These are phyloP conservation scores for Polyporus tsugae DNA, from an alignment of 1,284 basidiomycete species.

Conservation along the genomic window DNA sequence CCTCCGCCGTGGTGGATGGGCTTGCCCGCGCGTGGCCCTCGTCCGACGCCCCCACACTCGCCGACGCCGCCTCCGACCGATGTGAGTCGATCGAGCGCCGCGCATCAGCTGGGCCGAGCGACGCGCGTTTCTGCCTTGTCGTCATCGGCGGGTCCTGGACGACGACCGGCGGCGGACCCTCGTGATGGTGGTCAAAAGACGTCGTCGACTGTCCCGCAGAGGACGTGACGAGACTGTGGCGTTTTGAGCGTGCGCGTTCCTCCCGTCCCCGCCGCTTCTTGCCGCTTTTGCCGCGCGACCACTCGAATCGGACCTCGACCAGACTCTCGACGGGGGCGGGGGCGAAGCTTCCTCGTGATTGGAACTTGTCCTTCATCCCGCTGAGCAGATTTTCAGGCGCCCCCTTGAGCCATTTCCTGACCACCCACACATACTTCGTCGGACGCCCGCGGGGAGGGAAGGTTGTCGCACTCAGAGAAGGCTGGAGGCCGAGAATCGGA, in stretches of 20 bases:
- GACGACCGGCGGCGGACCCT: conserved; percentile 13
- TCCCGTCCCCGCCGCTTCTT: conserved; percentile 41
- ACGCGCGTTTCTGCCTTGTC: conserved; percentile 30
- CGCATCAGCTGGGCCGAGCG: conserved; percentile 7
- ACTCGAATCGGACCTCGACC: conserved; percentile 79
- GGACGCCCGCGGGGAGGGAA: conserved; percentile 55
- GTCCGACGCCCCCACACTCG: conserved; percentile 32
- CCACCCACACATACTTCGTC: conserved; percentile 83
- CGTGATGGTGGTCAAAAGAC: conserved; percentile 33
- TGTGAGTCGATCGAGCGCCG: conserved; percentile 36
- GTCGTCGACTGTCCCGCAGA: conserved; percentile 40
- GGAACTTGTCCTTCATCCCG: conserved; percentile 50
- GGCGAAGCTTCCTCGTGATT: conserved; percentile 25
- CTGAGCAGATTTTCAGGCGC: conserved; percentile 46
- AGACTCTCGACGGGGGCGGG: conserved; percentile 36
- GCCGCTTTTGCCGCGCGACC: conserved; percentile 62
- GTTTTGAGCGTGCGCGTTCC: conserved; percentile 30
- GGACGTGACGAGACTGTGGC: conserved; percentile 31
- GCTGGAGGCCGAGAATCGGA: conserved; percentile 71
- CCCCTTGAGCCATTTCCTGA: conserved; percentile 82
- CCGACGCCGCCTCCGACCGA: conserved; percentile 34
- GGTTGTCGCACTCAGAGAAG: conserved; percentile 53
- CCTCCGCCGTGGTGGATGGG: conserved; percentile 33
- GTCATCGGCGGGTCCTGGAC: conserved; percentile 20
- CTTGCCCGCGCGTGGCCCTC: conserved; percentile 31